Evolutionary conservation across 441 rosid genomes (phyloP).

Genomic region (Erodium trifolium): DNA sequence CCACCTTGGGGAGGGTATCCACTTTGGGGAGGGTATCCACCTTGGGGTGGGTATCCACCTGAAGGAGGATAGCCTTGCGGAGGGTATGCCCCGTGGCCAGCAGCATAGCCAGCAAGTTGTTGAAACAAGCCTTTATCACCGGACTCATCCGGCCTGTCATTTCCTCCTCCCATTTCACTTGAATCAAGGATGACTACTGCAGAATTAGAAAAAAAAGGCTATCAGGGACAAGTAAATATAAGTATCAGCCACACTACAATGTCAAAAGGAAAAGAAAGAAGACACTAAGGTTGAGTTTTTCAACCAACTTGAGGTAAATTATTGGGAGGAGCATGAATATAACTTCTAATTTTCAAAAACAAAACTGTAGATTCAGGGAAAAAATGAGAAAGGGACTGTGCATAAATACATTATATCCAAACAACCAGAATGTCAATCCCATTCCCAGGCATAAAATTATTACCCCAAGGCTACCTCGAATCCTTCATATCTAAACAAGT

Average conservation of each 20-base stretch:
- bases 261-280: background rate
- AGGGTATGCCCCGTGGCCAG: conserved; percentile 24
- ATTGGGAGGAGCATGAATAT: too few relatives aligned
- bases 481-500: too few relatives aligned
- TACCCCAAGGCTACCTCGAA: too few relatives aligned
- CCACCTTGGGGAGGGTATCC: conserved; percentile 27
- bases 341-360: too few relatives aligned
- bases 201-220: conserved; percentile 7
- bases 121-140: conserved; percentile 54
- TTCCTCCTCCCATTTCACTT: conserved; percentile 50
- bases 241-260: background rate
- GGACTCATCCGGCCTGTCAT: conserved; percentile 19
- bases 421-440: background rate
- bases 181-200: conserved; percentile 19
- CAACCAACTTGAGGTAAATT: background rate
- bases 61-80: too few relatives aligned
- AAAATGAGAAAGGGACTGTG: background rate
- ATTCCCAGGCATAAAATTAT: background rate
- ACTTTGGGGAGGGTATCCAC: conserved; percentile 31
- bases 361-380: too few relatives aligned
- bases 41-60: conserved; percentile 11
- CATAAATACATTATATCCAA: background rate
- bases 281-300: background rate
- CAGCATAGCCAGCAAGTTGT: conserved; percentile 47
- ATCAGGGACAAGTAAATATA: background rate